These are phyloP conservation scores for Sporothrix variecibatus DNA, from an alignment of 2,329 filamentous ascomycete genomes.

Conservation along the genomic window DNA sequence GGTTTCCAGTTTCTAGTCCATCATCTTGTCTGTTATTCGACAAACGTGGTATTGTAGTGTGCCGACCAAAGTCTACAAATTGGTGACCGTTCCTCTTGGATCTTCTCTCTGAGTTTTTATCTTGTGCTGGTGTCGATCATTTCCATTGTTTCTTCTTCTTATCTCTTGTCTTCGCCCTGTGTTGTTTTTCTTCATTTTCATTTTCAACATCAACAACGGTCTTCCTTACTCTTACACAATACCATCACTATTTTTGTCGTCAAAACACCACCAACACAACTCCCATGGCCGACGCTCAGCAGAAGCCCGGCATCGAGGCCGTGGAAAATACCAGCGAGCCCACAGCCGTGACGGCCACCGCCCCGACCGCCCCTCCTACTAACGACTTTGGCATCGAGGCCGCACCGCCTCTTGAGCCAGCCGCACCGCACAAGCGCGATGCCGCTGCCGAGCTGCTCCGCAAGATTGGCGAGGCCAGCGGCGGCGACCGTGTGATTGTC, in stretches of 20 bases:
- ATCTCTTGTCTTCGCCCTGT: too few species aligned
- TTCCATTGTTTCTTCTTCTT: not conserved
- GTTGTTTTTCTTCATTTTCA: not conserved
- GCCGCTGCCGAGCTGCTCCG: constrained; percentile 31
- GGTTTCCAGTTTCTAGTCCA: not conserved
- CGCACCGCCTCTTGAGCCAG: not conserved
- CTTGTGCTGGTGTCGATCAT: not conserved
- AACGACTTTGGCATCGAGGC: constrained; percentile 26
- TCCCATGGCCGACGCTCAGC: constrained; percentile 16
- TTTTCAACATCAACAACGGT: not conserved
- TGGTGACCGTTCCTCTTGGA: not conserved
- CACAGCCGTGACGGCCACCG: not conserved
- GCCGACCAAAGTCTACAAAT: not conserved
- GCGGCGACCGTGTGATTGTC: constrained; percentile 42
- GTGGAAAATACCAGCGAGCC: constrained; percentile 18
- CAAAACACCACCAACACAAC: not conserved
- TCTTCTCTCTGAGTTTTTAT: not conserved
- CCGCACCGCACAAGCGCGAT: constrained; percentile 24
- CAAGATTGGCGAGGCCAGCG: constrained; percentile 26
- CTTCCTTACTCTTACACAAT: not conserved
- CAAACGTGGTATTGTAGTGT: not conserved
- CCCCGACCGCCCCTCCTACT: not conserved
- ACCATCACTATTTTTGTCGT: too few species aligned
- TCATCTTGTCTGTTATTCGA: not conserved
- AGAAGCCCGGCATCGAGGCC: constrained; percentile 29